Percentiles rank a stretch among this genome's conserved stretches.
Conservation (phyloP, 202 grass and related monocot genomes). For the Zizania palustris region DNA sequence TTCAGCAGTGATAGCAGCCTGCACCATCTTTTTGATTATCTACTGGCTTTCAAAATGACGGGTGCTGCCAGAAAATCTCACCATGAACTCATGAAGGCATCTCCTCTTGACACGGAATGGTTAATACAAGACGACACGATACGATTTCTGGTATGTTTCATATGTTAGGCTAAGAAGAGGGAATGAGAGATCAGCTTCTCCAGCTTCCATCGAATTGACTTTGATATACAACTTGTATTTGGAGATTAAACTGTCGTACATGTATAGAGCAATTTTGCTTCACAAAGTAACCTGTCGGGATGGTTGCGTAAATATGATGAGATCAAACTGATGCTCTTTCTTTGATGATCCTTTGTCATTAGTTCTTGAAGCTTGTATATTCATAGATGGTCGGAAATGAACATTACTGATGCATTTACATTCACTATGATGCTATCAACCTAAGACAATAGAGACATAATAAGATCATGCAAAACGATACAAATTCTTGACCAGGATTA, state of each 20-base stretch:
- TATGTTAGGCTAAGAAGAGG: slow-evolving; percentile 18
- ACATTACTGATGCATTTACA: neutral
- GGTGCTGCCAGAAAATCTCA: neutral
- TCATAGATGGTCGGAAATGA: neutral
- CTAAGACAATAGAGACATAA: too few relatives aligned
- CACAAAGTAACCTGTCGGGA: neutral
- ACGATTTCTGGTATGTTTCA: neutral
- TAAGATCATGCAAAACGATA: too few relatives aligned
- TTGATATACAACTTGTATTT: slow-evolving; percentile 38
- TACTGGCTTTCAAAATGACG: slow-evolving; percentile 97
- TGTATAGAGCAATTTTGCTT: slow-evolving; percentile 40
- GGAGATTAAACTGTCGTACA: slow-evolving; percentile 6
- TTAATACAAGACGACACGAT: slow-evolving; percentile 14
- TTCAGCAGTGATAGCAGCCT: slow-evolving; percentile 85
- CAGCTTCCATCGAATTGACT: slow-evolving; percentile 15
- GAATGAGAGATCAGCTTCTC: slow-evolving; percentile 8
- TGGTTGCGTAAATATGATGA: slow-evolving; percentile 45
- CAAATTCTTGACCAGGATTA: too few relatives aligned
- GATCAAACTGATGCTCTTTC: slow-evolving; percentile 12
- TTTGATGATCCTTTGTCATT: neutral
- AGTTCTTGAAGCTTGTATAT: neutral
- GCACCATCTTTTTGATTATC: slow-evolving; percentile 89
- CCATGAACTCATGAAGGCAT: neutral
- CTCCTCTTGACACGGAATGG: neutral
- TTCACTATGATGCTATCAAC: neutral